A percentile compares a stretch with the other conserved stretches of the same genome.
Conservation (phyloP, 352 stramenopile genomes). For the Globisporangium rhizosaccharum region DNA sequence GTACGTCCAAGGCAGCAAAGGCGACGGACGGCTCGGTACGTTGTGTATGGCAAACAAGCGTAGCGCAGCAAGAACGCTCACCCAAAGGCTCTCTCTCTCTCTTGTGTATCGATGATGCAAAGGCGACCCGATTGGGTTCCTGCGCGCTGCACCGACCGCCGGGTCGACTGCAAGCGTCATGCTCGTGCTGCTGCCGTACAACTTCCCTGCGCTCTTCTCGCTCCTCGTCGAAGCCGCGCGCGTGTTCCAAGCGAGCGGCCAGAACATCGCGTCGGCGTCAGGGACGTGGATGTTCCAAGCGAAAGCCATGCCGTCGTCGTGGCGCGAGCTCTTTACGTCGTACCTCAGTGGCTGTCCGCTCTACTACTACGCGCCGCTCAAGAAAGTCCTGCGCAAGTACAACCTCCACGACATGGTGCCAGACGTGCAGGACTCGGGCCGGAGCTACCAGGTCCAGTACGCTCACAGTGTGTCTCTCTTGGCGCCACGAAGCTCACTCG, state of each 20-base stretch:
- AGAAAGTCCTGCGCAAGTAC: conserved; percentile 83
- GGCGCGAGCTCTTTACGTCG: conserved; percentile 75
- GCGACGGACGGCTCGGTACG: conserved; percentile 66
- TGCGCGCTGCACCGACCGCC: conserved; percentile 36
- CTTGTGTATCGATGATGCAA: not conserved
- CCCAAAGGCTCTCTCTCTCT: not conserved
- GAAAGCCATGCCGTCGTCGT: conserved; percentile 84
- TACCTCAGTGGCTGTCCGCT: conserved; percentile 70
- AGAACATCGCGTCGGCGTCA: conserved; percentile 61
- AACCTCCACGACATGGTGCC: conserved; percentile 86
- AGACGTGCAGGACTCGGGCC: conserved; percentile 72
- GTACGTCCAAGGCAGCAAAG: conserved; percentile 77
- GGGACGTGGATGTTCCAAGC: conserved; percentile 82
- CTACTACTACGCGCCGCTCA: conserved; percentile 80
- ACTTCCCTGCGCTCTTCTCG: conserved; percentile 78
- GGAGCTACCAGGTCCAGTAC: conserved; percentile 62
- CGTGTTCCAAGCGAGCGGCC: conserved; percentile 74
- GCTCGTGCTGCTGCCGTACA: conserved; percentile 87
- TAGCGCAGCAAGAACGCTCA: not conserved
- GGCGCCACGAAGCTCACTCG: not conserved
- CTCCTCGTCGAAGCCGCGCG: conserved; percentile 77
- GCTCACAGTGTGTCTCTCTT: not conserved
- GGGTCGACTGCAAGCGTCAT: conserved; percentile 29
- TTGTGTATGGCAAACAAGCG: not conserved
- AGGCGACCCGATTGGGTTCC: conserved; percentile 79